These are phyloP conservation scores for Saccharomyces hybrid DNA, from an alignment of 1,139 yeast species.

Conservation along the genomic window DNA sequence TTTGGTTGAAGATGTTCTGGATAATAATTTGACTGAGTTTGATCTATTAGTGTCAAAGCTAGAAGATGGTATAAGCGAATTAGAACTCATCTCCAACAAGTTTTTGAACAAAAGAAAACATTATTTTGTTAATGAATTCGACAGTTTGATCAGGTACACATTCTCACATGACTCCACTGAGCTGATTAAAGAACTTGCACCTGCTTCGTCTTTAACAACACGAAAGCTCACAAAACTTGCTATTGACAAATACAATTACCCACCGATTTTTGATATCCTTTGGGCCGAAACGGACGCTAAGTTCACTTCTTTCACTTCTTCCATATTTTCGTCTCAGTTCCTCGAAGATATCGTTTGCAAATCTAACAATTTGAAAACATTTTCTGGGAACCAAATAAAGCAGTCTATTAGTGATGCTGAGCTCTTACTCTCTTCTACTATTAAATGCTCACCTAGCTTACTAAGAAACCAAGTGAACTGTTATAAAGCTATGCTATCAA, in stretches of 20 bases:
- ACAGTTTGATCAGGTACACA: slow-evolving; percentile 38
- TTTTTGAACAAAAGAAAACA: slow-evolving; percentile 49
- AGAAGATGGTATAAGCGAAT: slow-evolving; percentile 38
- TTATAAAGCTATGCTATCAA: background rate
- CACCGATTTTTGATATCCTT: slow-evolving; percentile 45
- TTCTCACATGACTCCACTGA: slow-evolving; percentile 27
- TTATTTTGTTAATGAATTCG: slow-evolving; percentile 43
- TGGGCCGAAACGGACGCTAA: slow-evolving; percentile 37
- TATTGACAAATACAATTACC: slow-evolving; percentile 36
- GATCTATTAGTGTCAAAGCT: slow-evolving; percentile 35
- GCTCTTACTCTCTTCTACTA: slow-evolving; percentile 36
- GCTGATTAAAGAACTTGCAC: slow-evolving; percentile 4
- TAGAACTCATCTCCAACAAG: slow-evolving; percentile 41
- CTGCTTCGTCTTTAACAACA: slow-evolving; percentile 34
- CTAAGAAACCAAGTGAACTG: background rate
- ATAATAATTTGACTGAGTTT: slow-evolving; percentile 34
- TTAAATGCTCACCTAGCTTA: slow-evolving; percentile 20
- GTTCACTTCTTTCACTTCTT: slow-evolving; percentile 34
- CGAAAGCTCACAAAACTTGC: slow-evolving; percentile 26
- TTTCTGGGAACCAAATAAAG: slow-evolving; percentile 41
- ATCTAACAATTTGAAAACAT: slow-evolving; percentile 33
- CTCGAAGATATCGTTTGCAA: slow-evolving; percentile 35
- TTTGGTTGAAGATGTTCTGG: slow-evolving; percentile 39
- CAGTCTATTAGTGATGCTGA: slow-evolving; percentile 53
- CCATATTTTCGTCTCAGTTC: slow-evolving; percentile 42